These are phyloP conservation scores for Penicillium fimorum DNA, from an alignment of 495 filamentous ascomycete genomes.

Conservation along the genomic window DNA sequence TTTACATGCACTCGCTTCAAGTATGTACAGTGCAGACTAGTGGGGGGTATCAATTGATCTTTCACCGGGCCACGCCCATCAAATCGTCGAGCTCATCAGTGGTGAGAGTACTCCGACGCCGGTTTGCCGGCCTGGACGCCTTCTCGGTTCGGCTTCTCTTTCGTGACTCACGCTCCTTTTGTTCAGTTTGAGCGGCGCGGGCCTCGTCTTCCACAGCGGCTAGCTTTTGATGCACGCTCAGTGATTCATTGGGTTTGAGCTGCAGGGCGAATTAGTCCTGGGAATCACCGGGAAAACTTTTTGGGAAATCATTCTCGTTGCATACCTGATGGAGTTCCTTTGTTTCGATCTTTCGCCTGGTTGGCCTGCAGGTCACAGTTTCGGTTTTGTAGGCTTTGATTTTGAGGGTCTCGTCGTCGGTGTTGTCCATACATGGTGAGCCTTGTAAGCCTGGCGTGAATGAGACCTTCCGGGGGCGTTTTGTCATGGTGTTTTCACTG, in stretches of 20 bases:
- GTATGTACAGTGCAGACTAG: constrained; percentile 18
- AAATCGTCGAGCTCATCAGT: constrained; percentile 69
- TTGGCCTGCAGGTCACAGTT: constrained; percentile 36
- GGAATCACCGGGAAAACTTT: background rate
- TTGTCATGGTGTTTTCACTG: constrained; percentile 41
- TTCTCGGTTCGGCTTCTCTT: constrained; percentile 45
- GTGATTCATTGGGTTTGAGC: constrained; percentile 19
- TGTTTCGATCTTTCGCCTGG: constrained; percentile 34
- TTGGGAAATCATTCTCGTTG: constrained; percentile 9
- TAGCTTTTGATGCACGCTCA: constrained; percentile 47
- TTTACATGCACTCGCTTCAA: constrained; percentile 25
- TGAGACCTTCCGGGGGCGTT: constrained; percentile 44
- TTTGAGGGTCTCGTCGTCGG: constrained; percentile 38
- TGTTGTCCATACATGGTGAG: constrained; percentile 27
- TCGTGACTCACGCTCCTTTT: constrained; percentile 44
- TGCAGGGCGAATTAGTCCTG: constrained; percentile 16
- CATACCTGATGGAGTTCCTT: constrained; percentile 38
- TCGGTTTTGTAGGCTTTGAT: constrained; percentile 39
- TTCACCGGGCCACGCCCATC: constrained; percentile 42
- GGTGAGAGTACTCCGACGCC: constrained; percentile 68
- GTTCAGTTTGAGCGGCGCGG: constrained; percentile 35
- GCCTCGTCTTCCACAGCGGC: constrained; percentile 49
- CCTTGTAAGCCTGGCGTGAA: constrained; percentile 45
- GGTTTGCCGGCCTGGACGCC: constrained; percentile 43
- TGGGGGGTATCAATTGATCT: constrained; percentile 10